Evolutionary conservation across 306 rosid genomes (phyloP).

Genomic region (Castanospermum australe): DNA sequence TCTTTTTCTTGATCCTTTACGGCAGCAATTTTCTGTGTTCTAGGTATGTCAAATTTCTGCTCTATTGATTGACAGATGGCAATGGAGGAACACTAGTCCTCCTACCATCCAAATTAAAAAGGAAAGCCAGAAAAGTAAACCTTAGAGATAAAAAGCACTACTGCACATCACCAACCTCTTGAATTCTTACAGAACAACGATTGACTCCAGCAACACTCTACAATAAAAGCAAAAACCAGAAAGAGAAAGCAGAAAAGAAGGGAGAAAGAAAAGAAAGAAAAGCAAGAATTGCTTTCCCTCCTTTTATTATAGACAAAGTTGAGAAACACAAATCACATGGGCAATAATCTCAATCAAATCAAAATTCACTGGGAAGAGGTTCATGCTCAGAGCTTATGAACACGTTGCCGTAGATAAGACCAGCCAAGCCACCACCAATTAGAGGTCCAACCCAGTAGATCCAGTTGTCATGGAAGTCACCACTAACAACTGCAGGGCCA

Average conservation of each 20-base stretch:
- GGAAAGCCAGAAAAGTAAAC: not conserved
- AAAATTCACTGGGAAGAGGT: slow-evolving; percentile 51
- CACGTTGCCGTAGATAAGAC: slow-evolving; percentile 71
- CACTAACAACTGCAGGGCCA: slow-evolving; percentile 88
- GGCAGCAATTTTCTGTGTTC: not conserved
- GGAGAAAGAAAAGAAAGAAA: slow-evolving; percentile 7
- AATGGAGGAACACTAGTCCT: not conserved
- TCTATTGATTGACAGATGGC: not conserved
- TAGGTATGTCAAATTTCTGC: not conserved
- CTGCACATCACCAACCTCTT: slow-evolving; percentile 30
- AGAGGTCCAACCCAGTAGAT: slow-evolving; percentile 94
- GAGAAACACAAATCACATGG: slow-evolving; percentile 4
- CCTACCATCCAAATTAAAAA: slow-evolving; percentile 11
- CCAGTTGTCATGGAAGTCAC: slow-evolving; percentile 77
- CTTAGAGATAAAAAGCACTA: not conserved
- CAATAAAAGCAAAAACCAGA: slow-evolving; percentile 20
- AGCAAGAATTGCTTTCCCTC: slow-evolving; percentile 17
- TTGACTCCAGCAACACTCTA: slow-evolving; percentile 27
- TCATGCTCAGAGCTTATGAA: slow-evolving; percentile 58
- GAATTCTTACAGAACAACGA: slow-evolving; percentile 26
- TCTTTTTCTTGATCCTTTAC: not conserved
- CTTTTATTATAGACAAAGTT: slow-evolving; percentile 29
- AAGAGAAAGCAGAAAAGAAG: not conserved
- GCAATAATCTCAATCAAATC: not conserved
- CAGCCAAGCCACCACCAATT: slow-evolving; percentile 84